Evolutionary conservation across 2,329 filamentous ascomycete species (phyloP).

Genomic region (Xylaria sp.): DNA sequence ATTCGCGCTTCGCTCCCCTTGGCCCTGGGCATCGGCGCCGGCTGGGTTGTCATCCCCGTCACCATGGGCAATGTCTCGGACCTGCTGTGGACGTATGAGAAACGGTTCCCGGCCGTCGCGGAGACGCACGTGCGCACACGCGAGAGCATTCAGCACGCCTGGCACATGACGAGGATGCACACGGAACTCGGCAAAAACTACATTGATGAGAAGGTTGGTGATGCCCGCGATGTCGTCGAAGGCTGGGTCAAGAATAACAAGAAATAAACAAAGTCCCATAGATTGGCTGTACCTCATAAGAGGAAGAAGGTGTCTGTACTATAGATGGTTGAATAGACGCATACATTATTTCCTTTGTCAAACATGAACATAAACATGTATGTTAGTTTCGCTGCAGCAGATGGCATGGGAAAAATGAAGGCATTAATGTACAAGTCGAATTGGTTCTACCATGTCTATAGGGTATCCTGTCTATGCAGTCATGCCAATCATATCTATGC

Average conservation of each 20-base stretch:
- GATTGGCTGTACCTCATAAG: slow-evolving; percentile 8
- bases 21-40: slow-evolving; percentile 80
- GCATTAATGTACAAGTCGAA: slow-evolving; percentile 1
- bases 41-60: slow-evolving; percentile 83
- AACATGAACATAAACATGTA: slow-evolving; percentile 3
- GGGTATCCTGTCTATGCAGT: slow-evolving; percentile 23
- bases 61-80: slow-evolving; percentile 90
- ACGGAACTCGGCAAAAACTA: slow-evolving; percentile 71
- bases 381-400: background rate
- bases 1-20: slow-evolving; percentile 78
- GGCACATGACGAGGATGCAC: slow-evolving; percentile 77
- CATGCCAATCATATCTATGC: slow-evolving; percentile 12
- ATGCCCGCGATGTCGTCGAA: slow-evolving; percentile 78
- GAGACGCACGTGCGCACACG: slow-evolving; percentile 78
- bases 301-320: slow-evolving; percentile 33
- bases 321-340: slow-evolving; percentile 39
- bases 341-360: slow-evolving; percentile 23
- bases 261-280: slow-evolving; percentile 58
- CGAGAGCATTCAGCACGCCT: slow-evolving; percentile 70
- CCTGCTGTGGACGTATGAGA: slow-evolving; percentile 90
- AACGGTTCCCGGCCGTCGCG: slow-evolving; percentile 81
- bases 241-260: slow-evolving; percentile 91
- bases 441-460: slow-evolving; percentile 25
- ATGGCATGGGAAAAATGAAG: background rate
- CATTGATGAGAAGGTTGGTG: slow-evolving; percentile 80